Base-by-base conservation (phyloP, 768 basidiomycete species). In the Russula griseocarnosa region DNA sequence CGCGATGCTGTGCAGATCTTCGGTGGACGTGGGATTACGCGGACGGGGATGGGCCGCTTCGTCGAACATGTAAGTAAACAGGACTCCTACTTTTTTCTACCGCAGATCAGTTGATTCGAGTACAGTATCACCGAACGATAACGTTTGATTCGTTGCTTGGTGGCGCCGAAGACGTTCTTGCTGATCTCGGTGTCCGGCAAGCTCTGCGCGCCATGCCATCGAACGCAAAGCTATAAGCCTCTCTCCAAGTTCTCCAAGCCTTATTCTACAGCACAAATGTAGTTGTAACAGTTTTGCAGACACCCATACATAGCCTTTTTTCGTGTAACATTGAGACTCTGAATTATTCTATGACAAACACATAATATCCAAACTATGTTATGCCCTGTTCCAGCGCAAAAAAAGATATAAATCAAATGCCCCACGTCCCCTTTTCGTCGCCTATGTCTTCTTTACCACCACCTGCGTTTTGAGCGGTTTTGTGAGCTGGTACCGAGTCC, bases 1-100 rank as follows among this genome's bases (percentile, higher is more conserved):
- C 80, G 83, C 62, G 92, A 94, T 69, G 91, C 92, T 20, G 89
- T 93, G 3, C 87, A 88, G 79, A 82, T 93, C 66, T 93, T 92
- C 67, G 91, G 92, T 67, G 93, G 92, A 10, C 83, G 93, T 60
- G 92, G 89, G 54, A 83, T 94, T 63, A 93, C 93, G 30, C 81
- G 82, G 72, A 84, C 84, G 16, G 91, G 92, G 34, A 91, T 92
- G 88, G 91, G 91, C 44, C 78, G 77, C 60, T 81, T 80, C 69
- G 83, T 90, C 55, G 90, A 93, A 74, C 87, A 90, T 69, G 84
- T 85, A 66, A 66, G 81, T 80, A 13, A 3, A 3, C 30, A 24
- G 26, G 34, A 47, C 42, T 34, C 36, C 3, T 30, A n/a, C n/a
- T 14, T 3, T 50, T 13, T 6, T 28, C 30, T 38, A 24, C n/a